These are phyloP conservation scores for Sclerotinia borealis DNA, from an alignment of 2,329 filamentous ascomycete genomes.

Conservation along the genomic window DNA sequence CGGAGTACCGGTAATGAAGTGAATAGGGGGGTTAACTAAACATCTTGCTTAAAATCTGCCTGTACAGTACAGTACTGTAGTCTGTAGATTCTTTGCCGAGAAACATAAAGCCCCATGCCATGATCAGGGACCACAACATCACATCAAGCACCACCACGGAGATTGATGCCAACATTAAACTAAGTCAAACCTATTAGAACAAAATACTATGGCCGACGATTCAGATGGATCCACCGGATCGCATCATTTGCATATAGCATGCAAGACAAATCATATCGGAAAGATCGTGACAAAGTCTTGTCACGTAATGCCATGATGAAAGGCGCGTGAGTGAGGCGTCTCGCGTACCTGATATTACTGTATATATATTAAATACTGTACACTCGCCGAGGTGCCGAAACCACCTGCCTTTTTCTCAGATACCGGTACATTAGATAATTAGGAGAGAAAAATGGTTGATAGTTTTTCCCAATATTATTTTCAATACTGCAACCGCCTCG, in stretches of 20 bases:
- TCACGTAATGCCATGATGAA: not conserved
- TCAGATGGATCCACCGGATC: slow-evolving; percentile 1
- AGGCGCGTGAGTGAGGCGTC: not conserved
- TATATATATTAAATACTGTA: not conserved
- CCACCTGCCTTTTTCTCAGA: not conserved
- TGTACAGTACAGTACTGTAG: no score
- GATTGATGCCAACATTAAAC: not conserved
- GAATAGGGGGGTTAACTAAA: not conserved
- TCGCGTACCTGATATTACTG: not conserved
- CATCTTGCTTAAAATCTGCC: no score
- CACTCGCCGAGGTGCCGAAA: not conserved
- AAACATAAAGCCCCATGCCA: not conserved
- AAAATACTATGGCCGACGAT: not conserved
- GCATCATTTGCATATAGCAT: slow-evolving; percentile 2
- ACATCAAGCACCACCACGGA: not conserved
- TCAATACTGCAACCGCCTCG: not conserved
- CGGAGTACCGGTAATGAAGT: no score
- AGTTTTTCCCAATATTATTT: not conserved
- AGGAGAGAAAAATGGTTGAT: not conserved
- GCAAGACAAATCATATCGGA: not conserved
- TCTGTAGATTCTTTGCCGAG: not conserved
- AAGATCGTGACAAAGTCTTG: not conserved
- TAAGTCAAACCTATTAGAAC: not conserved
- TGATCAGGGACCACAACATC: not conserved
- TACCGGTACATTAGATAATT: not conserved